A percentile compares a stretch with the other conserved stretches of the same genome.
Conservation (phyloP, 2,329 filamentous ascomycete genomes). For the Capronia americana region DNA sequence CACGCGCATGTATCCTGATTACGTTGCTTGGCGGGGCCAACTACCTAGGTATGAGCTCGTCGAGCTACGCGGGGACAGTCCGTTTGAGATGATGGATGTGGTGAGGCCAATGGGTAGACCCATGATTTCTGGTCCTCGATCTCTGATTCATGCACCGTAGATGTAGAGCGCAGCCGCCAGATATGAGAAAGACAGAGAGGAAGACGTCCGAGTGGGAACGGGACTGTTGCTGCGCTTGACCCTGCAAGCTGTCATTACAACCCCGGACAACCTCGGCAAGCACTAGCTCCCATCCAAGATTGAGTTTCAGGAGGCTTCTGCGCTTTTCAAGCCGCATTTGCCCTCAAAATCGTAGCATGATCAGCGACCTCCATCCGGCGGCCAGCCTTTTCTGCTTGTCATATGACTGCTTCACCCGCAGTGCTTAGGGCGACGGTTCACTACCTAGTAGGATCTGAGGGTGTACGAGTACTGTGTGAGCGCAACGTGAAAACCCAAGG, state of each 20-base stretch:
- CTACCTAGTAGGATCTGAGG: background rate
- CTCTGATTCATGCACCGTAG: background rate
- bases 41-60: background rate
- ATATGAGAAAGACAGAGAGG: background rate
- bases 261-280: background rate
- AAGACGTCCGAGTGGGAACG: background rate
- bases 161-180: background rate
- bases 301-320: background rate
- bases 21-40: background rate
- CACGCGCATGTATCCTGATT: slow-evolving; percentile 6
- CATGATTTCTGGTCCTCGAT: background rate
- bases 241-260: slow-evolving; percentile 9
- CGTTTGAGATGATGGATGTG: background rate
- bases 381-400: background rate
- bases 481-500: background rate
- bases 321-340: background rate
- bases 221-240: background rate
- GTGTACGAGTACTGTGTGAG: background rate
- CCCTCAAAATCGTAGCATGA: background rate
- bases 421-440: background rate
- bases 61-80: background rate
- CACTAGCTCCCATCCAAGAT: background rate
- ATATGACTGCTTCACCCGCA: slow-evolving; percentile 3
- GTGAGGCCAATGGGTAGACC: background rate
- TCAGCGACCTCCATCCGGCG: background rate